phyloP scores from a whole-genome alignment of 345 rosid species.

The Arabis hirsuta region DNA sequence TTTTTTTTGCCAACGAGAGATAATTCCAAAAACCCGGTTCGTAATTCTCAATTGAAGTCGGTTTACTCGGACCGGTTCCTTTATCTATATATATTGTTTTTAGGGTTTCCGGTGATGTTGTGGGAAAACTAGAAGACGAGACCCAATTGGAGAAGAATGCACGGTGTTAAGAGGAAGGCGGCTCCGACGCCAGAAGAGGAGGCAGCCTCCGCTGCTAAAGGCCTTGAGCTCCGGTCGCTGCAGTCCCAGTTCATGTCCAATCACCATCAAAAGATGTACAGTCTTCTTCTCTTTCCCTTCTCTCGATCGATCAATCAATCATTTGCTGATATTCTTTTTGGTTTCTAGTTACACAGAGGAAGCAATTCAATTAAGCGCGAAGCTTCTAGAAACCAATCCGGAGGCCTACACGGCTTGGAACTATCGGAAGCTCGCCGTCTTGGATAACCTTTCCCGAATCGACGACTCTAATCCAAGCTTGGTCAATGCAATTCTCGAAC shows the following conservation, averaged over 20 bases:
- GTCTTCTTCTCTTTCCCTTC: neutral
- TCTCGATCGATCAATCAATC: neutral
- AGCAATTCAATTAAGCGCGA: slow-evolving; percentile 67
- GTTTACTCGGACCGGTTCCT: no score
- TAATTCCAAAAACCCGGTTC: no score
- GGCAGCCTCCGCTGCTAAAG: slow-evolving; percentile 54
- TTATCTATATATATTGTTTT: no score
- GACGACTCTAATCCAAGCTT: slow-evolving; percentile 50
- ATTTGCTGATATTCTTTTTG: neutral
- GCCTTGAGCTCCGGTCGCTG: slow-evolving; percentile 58
- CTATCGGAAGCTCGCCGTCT: slow-evolving; percentile 72
- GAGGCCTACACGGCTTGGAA: slow-evolving; percentile 85
- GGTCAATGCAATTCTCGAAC: slow-evolving; percentile 54
- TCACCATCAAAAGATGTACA: slow-evolving; percentile 65
- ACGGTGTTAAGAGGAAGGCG: slow-evolving; percentile 67
- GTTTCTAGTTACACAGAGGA: slow-evolving; percentile 63
- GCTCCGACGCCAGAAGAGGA: slow-evolving; percentile 56
- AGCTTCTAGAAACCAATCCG: slow-evolving; percentile 71
- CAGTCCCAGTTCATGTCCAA: slow-evolving; percentile 63
- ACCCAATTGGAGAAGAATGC: slow-evolving; percentile 48
- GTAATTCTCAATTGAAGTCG: no score
- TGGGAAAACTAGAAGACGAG: no score
- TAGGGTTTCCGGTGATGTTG: no score
- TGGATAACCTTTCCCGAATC: slow-evolving; percentile 43
- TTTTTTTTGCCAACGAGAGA: no score